Percentiles rank a stretch among this genome's conserved stretches.
Conservation (phyloP, 768 basidiomycete species). For the Dentipellis fragilis region DNA sequence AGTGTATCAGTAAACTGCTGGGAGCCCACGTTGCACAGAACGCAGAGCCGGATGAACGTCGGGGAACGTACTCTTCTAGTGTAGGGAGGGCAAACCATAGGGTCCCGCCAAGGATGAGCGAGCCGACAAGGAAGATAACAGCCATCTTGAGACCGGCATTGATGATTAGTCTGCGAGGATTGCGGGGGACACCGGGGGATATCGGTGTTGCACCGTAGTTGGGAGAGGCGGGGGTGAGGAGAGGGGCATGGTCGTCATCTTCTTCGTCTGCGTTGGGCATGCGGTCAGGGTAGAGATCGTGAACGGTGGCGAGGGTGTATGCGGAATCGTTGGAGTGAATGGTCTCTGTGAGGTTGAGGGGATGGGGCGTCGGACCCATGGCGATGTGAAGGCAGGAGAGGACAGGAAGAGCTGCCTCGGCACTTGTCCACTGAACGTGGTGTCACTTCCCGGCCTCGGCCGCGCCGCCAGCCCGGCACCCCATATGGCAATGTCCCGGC, state of each 20-base stretch:
- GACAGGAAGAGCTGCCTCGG: background rate
- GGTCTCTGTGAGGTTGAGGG: background rate
- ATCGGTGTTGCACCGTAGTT: conserved; percentile 10
- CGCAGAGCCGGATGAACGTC: no score
- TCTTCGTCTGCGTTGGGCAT: background rate
- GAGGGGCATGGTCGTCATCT: conserved; percentile 13
- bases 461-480: background rate
- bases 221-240: conserved; percentile 28
- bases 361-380: background rate
- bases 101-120: conserved; percentile 58
- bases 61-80: conserved; percentile 55
- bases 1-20: no score
- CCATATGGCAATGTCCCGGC: background rate
- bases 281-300: conserved; percentile 20
- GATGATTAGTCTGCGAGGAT: conserved; percentile 53
- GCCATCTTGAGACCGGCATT: conserved; percentile 81
- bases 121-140: conserved; percentile 61
- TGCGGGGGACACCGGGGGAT: conserved; percentile 25
- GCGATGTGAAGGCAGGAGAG: background rate
- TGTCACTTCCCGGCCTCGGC: background rate
- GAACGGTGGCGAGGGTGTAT: conserved; percentile 61
- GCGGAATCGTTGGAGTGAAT: conserved; percentile 30
- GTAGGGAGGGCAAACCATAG: conserved; percentile 78
- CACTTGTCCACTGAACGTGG: background rate
- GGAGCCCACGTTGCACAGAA: no score